Conservation (phyloP, 1,139 yeast genomes). For the Suhomyces choctaworum region DNA sequence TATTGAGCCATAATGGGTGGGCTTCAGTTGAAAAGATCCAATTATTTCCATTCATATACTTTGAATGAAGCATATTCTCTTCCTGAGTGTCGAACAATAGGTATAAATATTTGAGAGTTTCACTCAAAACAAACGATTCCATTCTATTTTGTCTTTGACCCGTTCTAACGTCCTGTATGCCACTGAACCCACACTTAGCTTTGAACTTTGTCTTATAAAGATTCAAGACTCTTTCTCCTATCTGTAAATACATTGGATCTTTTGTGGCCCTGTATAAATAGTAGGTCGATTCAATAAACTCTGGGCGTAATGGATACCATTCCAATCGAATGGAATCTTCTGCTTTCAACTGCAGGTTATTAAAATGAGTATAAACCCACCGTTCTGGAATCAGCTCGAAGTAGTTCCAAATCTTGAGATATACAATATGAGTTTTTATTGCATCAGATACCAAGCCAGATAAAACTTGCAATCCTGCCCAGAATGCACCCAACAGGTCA, state of each 20-base stretch:
- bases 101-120: conserved; percentile 81
- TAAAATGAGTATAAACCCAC: conserved; percentile 53
- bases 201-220: conserved; percentile 54
- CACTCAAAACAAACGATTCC: conserved; percentile 91
- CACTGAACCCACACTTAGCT: conserved; percentile 80
- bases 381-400: conserved; percentile 87
- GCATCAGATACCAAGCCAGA: conserved; percentile 77
- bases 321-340: conserved; percentile 55
- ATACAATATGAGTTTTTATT: conserved; percentile 59
- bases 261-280: conserved; percentile 79
- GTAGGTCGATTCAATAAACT: conserved; percentile 85
- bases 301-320: conserved; percentile 94
- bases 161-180: conserved; percentile 64
- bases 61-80: conserved; percentile 46
- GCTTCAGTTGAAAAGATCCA: conserved; percentile 90
- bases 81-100: conserved; percentile 72
- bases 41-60: conserved; percentile 43
- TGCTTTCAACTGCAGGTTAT: conserved; percentile 9
- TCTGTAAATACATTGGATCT: conserved; percentile 79
- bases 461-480: conserved; percentile 80
- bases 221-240: conserved; percentile 65
- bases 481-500: conserved; percentile 84
- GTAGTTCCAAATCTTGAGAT: conserved; percentile 74
- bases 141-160: conserved; percentile 72
- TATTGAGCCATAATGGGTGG: conserved; percentile 76